phyloP scores from a whole-genome alignment of 2,329 filamentous ascomycete genomes.

The Colletotrichum plurivorum region DNA sequence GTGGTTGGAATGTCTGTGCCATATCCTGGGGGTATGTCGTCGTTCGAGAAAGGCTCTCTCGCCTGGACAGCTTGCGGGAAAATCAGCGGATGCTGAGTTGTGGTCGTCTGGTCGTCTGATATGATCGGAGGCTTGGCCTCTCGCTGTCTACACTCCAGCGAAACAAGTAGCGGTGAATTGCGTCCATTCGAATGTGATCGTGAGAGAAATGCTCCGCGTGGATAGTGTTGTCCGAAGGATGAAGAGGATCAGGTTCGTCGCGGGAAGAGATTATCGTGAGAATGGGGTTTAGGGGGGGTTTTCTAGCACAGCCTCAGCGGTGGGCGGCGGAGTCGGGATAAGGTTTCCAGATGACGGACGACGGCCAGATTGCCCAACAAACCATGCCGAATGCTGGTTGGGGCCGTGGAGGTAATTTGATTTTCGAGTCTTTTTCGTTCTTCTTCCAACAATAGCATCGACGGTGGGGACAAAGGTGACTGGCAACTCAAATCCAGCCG shows the following conservation, averaged over 20 bases:
- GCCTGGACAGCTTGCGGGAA: background rate
- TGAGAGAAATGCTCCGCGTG: background rate
- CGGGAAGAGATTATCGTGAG: background rate
- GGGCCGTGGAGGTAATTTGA: too few relatives aligned
- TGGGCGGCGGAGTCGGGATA: constrained; percentile 15
- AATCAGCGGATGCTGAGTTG: background rate
- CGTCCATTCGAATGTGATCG: background rate
- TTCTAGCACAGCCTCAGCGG: constrained; percentile 22
- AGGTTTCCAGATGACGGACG: background rate
- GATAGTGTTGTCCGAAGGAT: background rate
- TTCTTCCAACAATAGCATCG: too few relatives aligned
- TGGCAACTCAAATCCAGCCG: background rate
- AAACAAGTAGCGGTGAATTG: background rate
- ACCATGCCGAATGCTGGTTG: background rate
- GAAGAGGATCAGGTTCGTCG: background rate
- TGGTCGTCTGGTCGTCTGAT: background rate
- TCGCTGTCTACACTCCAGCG: background rate
- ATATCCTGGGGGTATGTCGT: background rate
- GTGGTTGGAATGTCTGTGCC: constrained; percentile 15
- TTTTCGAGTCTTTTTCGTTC: too few relatives aligned
- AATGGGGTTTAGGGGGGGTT: background rate
- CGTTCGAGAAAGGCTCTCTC: background rate
- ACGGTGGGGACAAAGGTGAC: too few relatives aligned
- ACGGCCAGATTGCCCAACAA: background rate
- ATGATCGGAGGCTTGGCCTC: background rate